phyloP scores from a whole-genome alignment of 1,139 yeast species.

The Geotrichum macrosporum region DNA sequence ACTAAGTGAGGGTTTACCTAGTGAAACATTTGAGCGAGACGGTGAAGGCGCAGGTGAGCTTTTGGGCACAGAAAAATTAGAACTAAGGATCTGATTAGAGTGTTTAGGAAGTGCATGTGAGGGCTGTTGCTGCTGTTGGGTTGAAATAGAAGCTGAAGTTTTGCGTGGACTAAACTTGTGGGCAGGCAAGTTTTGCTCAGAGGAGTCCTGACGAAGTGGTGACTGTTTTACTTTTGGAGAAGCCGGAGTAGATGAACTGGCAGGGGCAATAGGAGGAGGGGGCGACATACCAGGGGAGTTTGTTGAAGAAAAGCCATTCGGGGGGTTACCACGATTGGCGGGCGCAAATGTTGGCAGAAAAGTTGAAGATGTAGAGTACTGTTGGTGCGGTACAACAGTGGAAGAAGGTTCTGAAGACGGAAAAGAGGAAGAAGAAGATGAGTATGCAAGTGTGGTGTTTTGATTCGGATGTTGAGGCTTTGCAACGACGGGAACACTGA shows the following conservation, averaged over 20 bases:
- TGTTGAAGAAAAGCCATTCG: too few relatives aligned
- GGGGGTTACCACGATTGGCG: not conserved
- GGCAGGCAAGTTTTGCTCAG: not conserved
- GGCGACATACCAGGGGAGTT: too few relatives aligned
- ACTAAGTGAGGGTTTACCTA: not conserved
- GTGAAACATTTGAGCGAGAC: constrained; percentile 24
- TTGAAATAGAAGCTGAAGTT: constrained; percentile 1
- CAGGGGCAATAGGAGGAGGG: not conserved
- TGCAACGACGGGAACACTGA: constrained; percentile 20
- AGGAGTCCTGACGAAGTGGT: not conserved
- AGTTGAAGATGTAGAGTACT: not conserved
- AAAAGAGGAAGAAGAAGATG: constrained; percentile 16
- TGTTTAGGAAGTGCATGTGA: constrained; percentile 13
- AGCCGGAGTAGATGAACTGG: not conserved
- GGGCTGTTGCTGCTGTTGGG: constrained; percentile 10
- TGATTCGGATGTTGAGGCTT: constrained; percentile 20
- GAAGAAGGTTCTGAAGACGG: too few relatives aligned
- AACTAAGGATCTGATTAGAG: constrained; percentile 5
- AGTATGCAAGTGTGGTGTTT: constrained; percentile 13
- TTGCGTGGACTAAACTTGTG: constrained; percentile 8
- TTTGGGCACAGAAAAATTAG: constrained; percentile 7
- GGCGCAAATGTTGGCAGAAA: not conserved
- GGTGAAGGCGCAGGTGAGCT: constrained; percentile 8
- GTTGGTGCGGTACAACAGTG: constrained; percentile 1
- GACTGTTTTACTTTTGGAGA: not conserved